Evolutionary conservation across 2,329 filamentous ascomycete genomes (phyloP).

Genomic region (Hysterium pulicare): DNA sequence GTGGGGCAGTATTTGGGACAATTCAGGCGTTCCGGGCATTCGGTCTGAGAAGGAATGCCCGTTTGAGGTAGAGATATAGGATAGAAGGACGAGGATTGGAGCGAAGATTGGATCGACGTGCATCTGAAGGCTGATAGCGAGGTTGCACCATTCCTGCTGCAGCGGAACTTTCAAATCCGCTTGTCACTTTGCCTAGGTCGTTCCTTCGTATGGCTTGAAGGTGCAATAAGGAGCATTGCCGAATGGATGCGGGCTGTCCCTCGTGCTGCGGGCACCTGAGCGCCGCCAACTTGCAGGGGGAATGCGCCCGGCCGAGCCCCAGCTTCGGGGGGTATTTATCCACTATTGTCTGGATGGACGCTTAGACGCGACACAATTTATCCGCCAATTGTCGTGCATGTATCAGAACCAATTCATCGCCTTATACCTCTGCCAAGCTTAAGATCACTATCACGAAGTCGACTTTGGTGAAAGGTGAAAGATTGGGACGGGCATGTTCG

Average conservation of each 20-base stretch:
- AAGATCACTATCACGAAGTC: neutral
- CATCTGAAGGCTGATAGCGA: conserved; percentile 31
- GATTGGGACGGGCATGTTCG: too few species aligned
- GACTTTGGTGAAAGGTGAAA: conserved; percentile 24
- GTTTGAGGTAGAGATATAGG: conserved; percentile 25
- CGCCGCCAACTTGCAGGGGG: conserved; percentile 22
- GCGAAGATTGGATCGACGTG: too few species aligned
- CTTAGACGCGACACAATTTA: neutral
- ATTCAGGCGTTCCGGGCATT: conserved; percentile 19
- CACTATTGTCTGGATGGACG: conserved; percentile 1
- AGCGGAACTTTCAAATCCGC: conserved; percentile 30
- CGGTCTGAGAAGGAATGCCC: conserved; percentile 23
- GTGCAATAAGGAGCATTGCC: conserved; percentile 37
- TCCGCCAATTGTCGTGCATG: conserved; percentile 1
- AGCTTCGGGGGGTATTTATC: conserved; percentile 2
- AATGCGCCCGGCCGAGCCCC: conserved; percentile 6
- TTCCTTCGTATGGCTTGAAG: conserved; percentile 38
- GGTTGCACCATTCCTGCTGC: conserved; percentile 29
- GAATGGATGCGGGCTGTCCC: neutral
- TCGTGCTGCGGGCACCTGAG: conserved; percentile 22
- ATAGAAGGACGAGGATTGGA: conserved; percentile 22
- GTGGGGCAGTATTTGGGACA: conserved; percentile 8
- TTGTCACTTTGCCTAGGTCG: conserved; percentile 21
- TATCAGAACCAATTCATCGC: neutral
- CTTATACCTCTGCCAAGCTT: neutral